Evolutionary conservation across 1,284 basidiomycete species (phyloP).

Genomic region (Cryptococcus sp.): DNA sequence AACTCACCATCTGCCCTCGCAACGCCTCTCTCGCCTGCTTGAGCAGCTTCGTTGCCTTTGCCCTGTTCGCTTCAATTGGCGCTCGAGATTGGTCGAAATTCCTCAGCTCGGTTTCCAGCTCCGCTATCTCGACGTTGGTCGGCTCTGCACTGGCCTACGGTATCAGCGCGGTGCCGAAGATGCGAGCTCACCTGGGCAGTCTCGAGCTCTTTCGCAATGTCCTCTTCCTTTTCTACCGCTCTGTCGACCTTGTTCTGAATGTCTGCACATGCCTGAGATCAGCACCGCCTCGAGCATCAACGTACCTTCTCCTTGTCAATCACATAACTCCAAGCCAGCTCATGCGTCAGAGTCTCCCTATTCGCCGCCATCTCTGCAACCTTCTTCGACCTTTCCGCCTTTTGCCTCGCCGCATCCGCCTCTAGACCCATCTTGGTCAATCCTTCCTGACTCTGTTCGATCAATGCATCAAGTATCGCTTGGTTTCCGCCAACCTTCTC

Average conservation of each 20-base stretch:
- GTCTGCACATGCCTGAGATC: slow-evolving; percentile 11
- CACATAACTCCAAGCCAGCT: slow-evolving; percentile 87
- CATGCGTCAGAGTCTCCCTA: slow-evolving; percentile 45
- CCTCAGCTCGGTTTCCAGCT: background rate
- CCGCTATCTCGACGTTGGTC: too few relatives aligned
- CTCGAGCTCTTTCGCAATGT: slow-evolving; percentile 11
- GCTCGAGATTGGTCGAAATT: background rate
- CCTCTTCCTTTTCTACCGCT: slow-evolving; percentile 23
- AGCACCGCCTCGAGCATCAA: background rate
- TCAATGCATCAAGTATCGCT: slow-evolving; percentile 14
- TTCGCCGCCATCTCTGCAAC: slow-evolving; percentile 7
- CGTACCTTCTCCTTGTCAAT: slow-evolving; percentile 59
- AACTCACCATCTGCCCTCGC: slow-evolving; percentile 2
- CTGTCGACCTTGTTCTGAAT: slow-evolving; percentile 9
- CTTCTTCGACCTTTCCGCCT: slow-evolving; percentile 15
- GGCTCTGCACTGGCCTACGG: too few relatives aligned
- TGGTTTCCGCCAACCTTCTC: slow-evolving; percentile 56
- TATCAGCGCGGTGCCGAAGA: too few relatives aligned
- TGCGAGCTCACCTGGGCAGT: slow-evolving; percentile 7
- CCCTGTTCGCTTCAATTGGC: background rate
- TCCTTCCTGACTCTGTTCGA: slow-evolving; percentile 17
- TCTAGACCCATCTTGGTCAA: too few relatives aligned
- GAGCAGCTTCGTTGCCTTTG: background rate
- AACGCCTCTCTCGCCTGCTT: background rate
- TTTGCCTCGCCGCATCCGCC: slow-evolving; percentile 12